Conservation (phyloP, 2,329 filamentous ascomycete genomes). For the Ophiostoma pallidulum region DNA sequence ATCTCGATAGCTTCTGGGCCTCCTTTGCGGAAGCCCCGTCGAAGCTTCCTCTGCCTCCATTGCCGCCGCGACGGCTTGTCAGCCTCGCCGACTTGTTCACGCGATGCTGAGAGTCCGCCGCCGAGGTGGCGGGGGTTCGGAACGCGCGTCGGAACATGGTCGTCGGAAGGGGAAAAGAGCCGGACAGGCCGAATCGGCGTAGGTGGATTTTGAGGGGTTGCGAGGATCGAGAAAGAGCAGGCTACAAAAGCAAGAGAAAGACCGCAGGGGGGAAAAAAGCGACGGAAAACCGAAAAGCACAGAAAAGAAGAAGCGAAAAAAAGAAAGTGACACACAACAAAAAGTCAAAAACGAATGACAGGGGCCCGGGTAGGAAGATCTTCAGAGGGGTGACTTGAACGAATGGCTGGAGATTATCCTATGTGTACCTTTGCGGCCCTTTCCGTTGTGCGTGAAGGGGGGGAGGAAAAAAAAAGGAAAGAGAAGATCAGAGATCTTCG, state of each 20-base stretch:
- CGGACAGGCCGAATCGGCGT: too few relatives aligned
- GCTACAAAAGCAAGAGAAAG: conserved; percentile 35
- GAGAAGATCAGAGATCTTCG: conserved; percentile 22
- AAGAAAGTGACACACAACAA: conserved; percentile 26
- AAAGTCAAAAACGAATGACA: conserved; percentile 32
- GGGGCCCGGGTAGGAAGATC: conserved; percentile 47
- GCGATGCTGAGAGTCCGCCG: conserved; percentile 40
- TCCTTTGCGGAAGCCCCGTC: conserved; percentile 46
- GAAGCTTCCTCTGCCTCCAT: conserved; percentile 14
- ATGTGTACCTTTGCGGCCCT: conserved; percentile 49
- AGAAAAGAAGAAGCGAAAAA: conserved; percentile 24
- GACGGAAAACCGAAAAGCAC: conserved; percentile 26
- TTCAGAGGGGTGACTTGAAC: conserved; percentile 29
- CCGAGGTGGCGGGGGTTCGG: conserved; percentile 49
- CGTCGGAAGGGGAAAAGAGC: conserved; percentile 14
- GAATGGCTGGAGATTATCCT: conserved; percentile 44
- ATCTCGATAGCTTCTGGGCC: conserved; percentile 69
- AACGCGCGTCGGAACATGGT: conserved; percentile 93
- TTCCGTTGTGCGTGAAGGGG: conserved; percentile 45
- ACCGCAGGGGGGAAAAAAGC: conserved; percentile 29
- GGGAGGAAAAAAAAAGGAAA: conserved; percentile 36
- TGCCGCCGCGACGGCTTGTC: conserved; percentile 49
- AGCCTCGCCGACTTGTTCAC: conserved; percentile 81
- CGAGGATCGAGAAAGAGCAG: conserved; percentile 15
- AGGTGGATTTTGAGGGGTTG: conserved; percentile 5